Conservation (phyloP, 2,329 filamentous ascomycete genomes). For the Verticillium albo-atrum region DNA sequence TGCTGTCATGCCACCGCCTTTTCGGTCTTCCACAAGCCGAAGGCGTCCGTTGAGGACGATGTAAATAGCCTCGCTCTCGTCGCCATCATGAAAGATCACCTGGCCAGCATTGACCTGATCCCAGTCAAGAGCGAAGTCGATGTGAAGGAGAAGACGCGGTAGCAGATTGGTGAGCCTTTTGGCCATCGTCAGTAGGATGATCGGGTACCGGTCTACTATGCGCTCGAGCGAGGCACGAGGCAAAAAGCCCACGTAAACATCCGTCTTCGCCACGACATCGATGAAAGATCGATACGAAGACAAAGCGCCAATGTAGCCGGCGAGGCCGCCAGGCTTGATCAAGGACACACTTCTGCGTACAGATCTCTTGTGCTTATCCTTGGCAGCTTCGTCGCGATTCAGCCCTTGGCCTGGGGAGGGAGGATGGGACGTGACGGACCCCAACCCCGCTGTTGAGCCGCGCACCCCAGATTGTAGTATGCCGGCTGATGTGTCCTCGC, state of each 20-base stretch:
- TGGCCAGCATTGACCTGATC: conserved; percentile 94
- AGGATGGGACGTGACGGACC: conserved; percentile 7
- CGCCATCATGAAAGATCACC: conserved; percentile 86
- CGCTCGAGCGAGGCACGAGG: conserved; percentile 81
- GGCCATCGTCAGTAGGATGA: conserved; percentile 90
- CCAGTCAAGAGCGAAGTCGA: conserved; percentile 98
- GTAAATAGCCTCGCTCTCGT: conserved; percentile 97
- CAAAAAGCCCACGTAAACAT: conserved; percentile 95
- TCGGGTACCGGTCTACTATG: conserved; percentile 88
- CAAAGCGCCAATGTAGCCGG: conserved; percentile 90
- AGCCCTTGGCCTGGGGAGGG: conserved; percentile 17
- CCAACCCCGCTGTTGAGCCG: background rate
- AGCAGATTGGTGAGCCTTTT: conserved; percentile 88
- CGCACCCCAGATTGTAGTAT: conserved; percentile 31
- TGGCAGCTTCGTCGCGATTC: conserved; percentile 23
- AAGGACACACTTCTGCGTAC: conserved; percentile 71
- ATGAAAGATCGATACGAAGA: conserved; percentile 96
- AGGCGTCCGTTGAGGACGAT: conserved; percentile 93
- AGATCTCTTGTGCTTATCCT: conserved; percentile 41
- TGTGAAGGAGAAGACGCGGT: conserved; percentile 86
- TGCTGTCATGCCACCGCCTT: conserved; percentile 77
- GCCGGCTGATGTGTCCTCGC: conserved; percentile 48
- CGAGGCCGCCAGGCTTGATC: conserved; percentile 90
- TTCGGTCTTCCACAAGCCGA: conserved; percentile 75
- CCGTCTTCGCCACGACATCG: conserved; percentile 94